Percentiles rank a stretch among this genome's conserved stretches.
phyloP scores from a whole-genome alignment of 2,329 filamentous ascomycete genomes.

The Trichoderma cornu-damae region DNA sequence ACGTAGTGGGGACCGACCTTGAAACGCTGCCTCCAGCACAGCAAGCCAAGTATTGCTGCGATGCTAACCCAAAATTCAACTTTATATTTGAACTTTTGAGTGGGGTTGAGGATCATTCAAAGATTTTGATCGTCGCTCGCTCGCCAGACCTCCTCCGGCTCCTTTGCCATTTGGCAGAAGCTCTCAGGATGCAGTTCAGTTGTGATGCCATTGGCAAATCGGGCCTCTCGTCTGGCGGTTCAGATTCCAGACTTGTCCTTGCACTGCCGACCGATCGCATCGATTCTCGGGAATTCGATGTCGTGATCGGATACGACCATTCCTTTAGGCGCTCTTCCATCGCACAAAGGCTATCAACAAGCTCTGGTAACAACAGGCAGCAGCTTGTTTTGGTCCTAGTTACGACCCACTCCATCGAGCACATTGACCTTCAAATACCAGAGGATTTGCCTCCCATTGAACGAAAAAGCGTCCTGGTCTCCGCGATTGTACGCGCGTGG shows the following conservation, averaged over 20 bases:
- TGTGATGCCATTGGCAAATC: conserved; percentile 31
- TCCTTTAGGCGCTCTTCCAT: conserved; percentile 39
- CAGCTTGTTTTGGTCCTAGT: conserved; percentile 48
- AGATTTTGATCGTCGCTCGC: conserved; percentile 50
- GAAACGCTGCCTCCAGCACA: conserved; percentile 37
- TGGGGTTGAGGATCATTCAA: conserved; percentile 40
- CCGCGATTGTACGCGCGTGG: conserved; percentile 34
- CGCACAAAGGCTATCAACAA: conserved; percentile 22
- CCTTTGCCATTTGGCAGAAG: conserved; percentile 45
- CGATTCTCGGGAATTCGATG: conserved; percentile 41
- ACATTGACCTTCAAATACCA: conserved; percentile 46
- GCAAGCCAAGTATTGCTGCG: conserved; percentile 49
- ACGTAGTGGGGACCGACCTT: conserved; percentile 42
- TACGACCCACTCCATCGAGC: conserved; percentile 50
- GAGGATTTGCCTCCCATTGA: conserved; percentile 36
- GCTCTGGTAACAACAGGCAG: conserved; percentile 23
- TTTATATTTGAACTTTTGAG: conserved; percentile 54
- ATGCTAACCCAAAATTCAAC: conserved; percentile 55
- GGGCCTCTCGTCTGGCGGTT: conserved; percentile 29
- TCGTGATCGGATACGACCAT: conserved; percentile 52
- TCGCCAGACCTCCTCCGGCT: conserved; percentile 47
- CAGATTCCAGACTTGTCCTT: conserved; percentile 39
- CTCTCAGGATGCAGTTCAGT: conserved; percentile 35
- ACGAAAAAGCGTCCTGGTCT: conserved; percentile 43
- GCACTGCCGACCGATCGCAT: conserved; percentile 38